These are phyloP conservation scores for Rhizopogon rudus DNA, from an alignment of 768 basidiomycete species.

Conservation along the genomic window DNA sequence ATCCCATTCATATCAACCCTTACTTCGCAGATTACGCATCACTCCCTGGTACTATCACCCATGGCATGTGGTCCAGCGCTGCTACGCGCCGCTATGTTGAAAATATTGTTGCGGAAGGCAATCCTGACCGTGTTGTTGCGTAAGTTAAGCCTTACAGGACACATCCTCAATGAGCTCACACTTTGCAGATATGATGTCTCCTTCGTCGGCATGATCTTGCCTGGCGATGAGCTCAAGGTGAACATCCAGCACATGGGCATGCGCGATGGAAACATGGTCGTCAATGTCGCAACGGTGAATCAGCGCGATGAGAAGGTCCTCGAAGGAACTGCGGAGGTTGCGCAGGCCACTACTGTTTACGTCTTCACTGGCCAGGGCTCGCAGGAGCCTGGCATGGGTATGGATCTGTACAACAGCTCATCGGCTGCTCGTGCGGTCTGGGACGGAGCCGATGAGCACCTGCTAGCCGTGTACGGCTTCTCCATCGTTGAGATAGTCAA, in stretches of 20 bases:
- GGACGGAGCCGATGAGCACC: slow-evolving; percentile 93
- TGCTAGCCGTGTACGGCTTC: slow-evolving; percentile 95
- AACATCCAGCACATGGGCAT: slow-evolving; percentile 88
- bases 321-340: slow-evolving; percentile 88
- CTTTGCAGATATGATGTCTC: slow-evolving; percentile 74
- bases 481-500: slow-evolving; percentile 99
- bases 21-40: slow-evolving; percentile 95
- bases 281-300: slow-evolving; percentile 85
- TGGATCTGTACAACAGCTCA: slow-evolving; percentile 93
- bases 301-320: slow-evolving; percentile 86
- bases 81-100: slow-evolving; percentile 92
- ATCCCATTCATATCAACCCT: slow-evolving; percentile 98
- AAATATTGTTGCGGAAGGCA: slow-evolving; percentile 88
- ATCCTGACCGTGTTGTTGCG: slow-evolving; percentile 86
- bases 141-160: slow-evolving; percentile 34
- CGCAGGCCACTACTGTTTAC: slow-evolving; percentile 88
- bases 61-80: slow-evolving; percentile 96
- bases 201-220: slow-evolving; percentile 98
- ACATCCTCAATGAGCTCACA: not conserved
- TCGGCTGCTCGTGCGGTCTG: slow-evolving; percentile 95
- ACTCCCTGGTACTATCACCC: slow-evolving; percentile 94
- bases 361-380: slow-evolving; percentile 99
- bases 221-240: slow-evolving; percentile 81
- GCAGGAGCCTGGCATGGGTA: slow-evolving; percentile 98
- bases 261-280: slow-evolving; percentile 90